Evolutionary conservation across 2,329 filamentous ascomycete species (phyloP).

Genomic region (Trichoderma koningii): DNA sequence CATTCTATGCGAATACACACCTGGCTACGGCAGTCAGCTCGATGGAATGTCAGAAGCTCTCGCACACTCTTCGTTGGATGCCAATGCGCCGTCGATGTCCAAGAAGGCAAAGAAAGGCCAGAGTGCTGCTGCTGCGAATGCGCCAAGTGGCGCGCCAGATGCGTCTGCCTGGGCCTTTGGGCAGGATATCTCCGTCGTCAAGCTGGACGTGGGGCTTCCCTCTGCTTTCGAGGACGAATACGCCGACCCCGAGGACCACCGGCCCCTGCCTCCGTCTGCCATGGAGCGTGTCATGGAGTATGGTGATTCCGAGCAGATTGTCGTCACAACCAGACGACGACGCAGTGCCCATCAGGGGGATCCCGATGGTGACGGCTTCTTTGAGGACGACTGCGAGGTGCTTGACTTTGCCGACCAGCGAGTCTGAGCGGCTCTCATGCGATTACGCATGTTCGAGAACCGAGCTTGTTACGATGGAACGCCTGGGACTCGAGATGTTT

Average conservation of each 20-base stretch:
- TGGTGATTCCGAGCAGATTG: conserved; percentile 72
- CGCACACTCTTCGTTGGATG: conserved; percentile 46
- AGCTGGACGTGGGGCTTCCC: conserved; percentile 55
- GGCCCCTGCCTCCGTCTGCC: conserved; percentile 62
- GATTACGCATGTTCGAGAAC: not conserved
- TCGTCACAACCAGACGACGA: conserved; percentile 77
- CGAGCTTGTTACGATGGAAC: conserved; percentile 1
- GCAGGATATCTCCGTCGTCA: conserved; percentile 52
- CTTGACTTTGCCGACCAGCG: conserved; percentile 80
- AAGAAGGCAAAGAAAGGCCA: conserved; percentile 42
- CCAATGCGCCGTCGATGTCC: conserved; percentile 41
- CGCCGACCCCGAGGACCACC: conserved; percentile 54
- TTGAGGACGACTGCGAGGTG: conserved; percentile 90
- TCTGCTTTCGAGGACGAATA: conserved; percentile 55
- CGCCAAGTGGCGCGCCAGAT: conserved; percentile 25
- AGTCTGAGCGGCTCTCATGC: conserved; percentile 47
- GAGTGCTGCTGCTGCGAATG: not conserved
- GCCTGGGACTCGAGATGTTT: conserved; percentile 8
- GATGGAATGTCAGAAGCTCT: conserved; percentile 46
- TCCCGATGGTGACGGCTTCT: conserved; percentile 73
- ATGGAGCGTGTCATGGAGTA: conserved; percentile 65
- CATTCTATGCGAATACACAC: conserved; percentile 67
- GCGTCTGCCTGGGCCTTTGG: conserved; percentile 61
- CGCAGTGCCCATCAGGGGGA: conserved; percentile 53
- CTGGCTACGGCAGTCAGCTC: conserved; percentile 38